phyloP scores from a whole-genome alignment of 2,329 filamentous ascomycete genomes.

The Fusarium dimerum region DNA sequence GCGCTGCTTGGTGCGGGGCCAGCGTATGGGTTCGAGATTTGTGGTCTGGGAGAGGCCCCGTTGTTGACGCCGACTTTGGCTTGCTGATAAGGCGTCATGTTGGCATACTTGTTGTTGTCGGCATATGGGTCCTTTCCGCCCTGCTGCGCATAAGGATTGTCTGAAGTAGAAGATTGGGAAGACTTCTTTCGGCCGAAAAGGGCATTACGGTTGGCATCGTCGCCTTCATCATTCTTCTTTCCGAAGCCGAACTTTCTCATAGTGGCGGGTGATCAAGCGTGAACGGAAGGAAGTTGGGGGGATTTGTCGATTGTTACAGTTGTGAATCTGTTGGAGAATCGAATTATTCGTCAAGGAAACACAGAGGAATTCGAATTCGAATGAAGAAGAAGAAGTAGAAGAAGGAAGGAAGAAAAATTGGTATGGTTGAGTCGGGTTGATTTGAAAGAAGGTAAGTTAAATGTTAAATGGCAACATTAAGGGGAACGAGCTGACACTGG shows the following conservation, averaged over 20 bases:
- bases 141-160: conserved; percentile 61
- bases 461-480: background rate
- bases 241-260: conserved; percentile 65
- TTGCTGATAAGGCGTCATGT: conserved; percentile 48
- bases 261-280: conserved; percentile 1
- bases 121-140: conserved; percentile 55
- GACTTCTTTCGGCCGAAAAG: conserved; percentile 58
- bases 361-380: no score
- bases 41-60: conserved; percentile 36
- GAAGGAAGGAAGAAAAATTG: conserved; percentile 16
- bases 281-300: background rate
- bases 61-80: conserved; percentile 38
- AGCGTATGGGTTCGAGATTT: conserved; percentile 19
- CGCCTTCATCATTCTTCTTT: conserved; percentile 54
- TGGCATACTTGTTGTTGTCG: conserved; percentile 47
- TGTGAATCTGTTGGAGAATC: background rate
- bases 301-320: background rate
- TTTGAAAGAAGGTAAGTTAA: background rate
- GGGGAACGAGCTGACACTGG: background rate
- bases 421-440: background rate
- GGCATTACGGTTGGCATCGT: conserved; percentile 50
- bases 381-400: conserved; percentile 3
- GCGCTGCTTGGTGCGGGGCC: conserved; percentile 15
- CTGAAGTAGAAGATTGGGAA: conserved; percentile 44
- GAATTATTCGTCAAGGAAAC: background rate